These are phyloP conservation scores for Thermoascus crustaceus DNA, from an alignment of 2,329 filamentous ascomycete genomes.

Conservation along the genomic window DNA sequence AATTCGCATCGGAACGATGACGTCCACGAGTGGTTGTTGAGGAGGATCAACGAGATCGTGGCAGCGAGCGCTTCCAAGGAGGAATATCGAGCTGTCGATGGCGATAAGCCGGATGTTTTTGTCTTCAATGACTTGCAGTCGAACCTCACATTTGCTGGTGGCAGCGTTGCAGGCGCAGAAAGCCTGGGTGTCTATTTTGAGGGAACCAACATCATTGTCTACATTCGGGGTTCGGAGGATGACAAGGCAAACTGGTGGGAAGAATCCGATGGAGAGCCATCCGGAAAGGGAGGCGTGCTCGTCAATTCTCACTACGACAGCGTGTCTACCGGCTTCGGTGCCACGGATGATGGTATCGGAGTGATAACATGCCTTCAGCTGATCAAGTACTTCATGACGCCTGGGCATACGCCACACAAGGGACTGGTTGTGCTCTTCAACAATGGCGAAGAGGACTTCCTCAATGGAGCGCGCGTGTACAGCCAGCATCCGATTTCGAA, in stretches of 20 bases:
- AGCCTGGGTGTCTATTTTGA: slow-evolving; percentile 70
- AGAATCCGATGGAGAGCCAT: slow-evolving; percentile 39
- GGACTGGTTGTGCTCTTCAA: slow-evolving; percentile 83
- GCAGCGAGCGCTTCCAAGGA: slow-evolving; percentile 44
- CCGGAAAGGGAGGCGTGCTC: slow-evolving; percentile 66
- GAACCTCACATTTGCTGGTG: slow-evolving; percentile 64
- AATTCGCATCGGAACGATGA: slow-evolving; percentile 78
- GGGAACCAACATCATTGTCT: slow-evolving; percentile 84
- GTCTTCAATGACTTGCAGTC: slow-evolving; percentile 72
- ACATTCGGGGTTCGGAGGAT: slow-evolving; percentile 75
- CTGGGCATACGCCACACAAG: slow-evolving; percentile 62
- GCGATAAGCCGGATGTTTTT: slow-evolving; percentile 35
- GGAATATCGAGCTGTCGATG: slow-evolving; percentile 11
- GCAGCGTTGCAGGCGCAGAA: slow-evolving; percentile 28
- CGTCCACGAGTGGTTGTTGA: slow-evolving; percentile 67
- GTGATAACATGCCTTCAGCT: slow-evolving; percentile 81
- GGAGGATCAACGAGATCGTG: slow-evolving; percentile 62
- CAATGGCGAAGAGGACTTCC: slow-evolving; percentile 89
- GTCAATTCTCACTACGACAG: slow-evolving; percentile 95
- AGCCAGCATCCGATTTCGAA: slow-evolving; percentile 71
- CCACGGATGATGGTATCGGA: slow-evolving; percentile 88
- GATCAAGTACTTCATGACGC: slow-evolving; percentile 72
- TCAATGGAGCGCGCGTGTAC: slow-evolving; percentile 81
- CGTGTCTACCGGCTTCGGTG: slow-evolving; percentile 84
- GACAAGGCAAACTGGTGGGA: slow-evolving; percentile 68